Evolutionary conservation across 2,329 filamentous ascomycete species (phyloP), one percentile per base, ranked within the genome.

Genomic region (Monosporascus sp.): DNA sequence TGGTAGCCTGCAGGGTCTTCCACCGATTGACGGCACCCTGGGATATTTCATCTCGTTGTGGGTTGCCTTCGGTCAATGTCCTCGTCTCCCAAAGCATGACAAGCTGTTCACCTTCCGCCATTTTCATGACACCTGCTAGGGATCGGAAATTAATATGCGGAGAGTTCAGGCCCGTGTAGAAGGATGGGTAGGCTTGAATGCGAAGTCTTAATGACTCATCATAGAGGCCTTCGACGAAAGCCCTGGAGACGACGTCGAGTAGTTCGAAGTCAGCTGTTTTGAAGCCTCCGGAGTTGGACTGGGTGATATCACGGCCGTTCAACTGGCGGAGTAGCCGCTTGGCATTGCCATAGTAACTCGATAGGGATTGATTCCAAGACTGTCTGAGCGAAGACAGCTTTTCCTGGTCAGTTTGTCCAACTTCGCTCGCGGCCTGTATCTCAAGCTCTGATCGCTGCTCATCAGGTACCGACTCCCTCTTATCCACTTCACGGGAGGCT

Each of bases 61-160:
- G 58, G 5, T 70, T 67, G 25, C 59, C 63, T 53, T 73, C 75
- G n/a, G 49, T 60, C 1, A 75, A 55, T 5, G 51, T 58, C 15
- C 63, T 67, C 43, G 48, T 63, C 20, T 77, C 73, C 73, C 74
- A 81, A 3, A 71, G 61, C 62, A 78, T 72, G 1, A 78, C 69
- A 22, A 83, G 63, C 20, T 70, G 68, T 60, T 85, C 82, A 7
- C 82, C 82, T 59, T 86, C 82, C 2, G 75, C 66, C 57, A 84
- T 79, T 15, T 70, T 75, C 55, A 71, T 75, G 2, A 82, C 73
- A 0, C 80, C 79, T n/a, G 72, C 67, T 1, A 86, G 73, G 3
- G 81, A 80, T 39, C 79, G 75, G 52, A 71, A 66, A 48, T 65
- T 66, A 6, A 66, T 58, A 2, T 57, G 49, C 2, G 64, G 61